phyloP scores from a whole-genome alignment of 2,329 filamentous ascomycete genomes.

The Lomentospora prolificans region DNA sequence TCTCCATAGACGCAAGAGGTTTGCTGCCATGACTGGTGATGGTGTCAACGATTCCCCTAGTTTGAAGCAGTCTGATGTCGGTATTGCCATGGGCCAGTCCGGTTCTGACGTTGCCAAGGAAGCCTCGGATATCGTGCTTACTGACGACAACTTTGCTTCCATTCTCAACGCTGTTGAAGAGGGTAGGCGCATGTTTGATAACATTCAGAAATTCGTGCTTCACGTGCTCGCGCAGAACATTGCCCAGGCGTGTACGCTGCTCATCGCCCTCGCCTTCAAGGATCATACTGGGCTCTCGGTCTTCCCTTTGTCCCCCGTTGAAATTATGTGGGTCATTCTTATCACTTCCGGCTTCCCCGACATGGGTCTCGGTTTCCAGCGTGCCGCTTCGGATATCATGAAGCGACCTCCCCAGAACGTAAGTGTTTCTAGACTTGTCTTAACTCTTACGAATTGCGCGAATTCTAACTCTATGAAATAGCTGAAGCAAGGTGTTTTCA shows the following conservation, averaged over 20 bases:
- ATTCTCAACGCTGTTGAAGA: slow-evolving; percentile 44
- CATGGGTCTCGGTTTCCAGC: slow-evolving; percentile 63
- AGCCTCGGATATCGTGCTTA: slow-evolving; percentile 55
- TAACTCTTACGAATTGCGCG: background rate
- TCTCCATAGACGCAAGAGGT: slow-evolving; percentile 54
- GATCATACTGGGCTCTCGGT: slow-evolving; percentile 51
- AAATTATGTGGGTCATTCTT: slow-evolving; percentile 78
- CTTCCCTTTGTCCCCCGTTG: slow-evolving; percentile 59
- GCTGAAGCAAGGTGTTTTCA: slow-evolving; percentile 48
- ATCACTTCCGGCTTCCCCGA: slow-evolving; percentile 61
- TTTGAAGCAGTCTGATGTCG: slow-evolving; percentile 56
- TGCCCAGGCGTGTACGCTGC: slow-evolving; percentile 53
- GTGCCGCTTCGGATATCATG: slow-evolving; percentile 57
- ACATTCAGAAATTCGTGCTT: slow-evolving; percentile 62
- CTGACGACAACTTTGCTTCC: slow-evolving; percentile 55
- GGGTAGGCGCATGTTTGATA: slow-evolving; percentile 59
- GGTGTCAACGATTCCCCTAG: slow-evolving; percentile 63
- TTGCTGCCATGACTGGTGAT: slow-evolving; percentile 61
- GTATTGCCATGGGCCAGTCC: slow-evolving; percentile 60
- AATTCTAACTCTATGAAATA: too few relatives aligned
- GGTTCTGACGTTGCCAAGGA: slow-evolving; percentile 63
- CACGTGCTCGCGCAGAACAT: slow-evolving; percentile 58
- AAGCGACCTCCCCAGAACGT: slow-evolving; percentile 53
- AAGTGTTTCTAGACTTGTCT: slow-evolving; percentile 12
- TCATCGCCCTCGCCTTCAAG: slow-evolving; percentile 61